Evolutionary conservation across 768 basidiomycete genomes (phyloP), one percentile per base, ranked within the genome.

Genomic region (Lentinula detonsa): DNA sequence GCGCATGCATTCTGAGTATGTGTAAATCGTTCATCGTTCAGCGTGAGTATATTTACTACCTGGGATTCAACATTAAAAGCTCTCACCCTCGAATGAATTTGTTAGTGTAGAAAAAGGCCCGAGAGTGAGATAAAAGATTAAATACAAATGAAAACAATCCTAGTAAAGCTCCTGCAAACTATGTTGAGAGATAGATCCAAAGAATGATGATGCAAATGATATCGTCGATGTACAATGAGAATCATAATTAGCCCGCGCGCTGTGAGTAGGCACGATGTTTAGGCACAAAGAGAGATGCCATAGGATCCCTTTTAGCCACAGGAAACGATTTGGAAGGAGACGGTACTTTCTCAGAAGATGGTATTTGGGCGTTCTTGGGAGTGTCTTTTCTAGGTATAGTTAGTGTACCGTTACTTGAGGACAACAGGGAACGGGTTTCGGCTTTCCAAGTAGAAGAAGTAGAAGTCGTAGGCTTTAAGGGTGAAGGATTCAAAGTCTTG

Each of bases 261-360:
- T 85, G 85, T 23, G 83, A 83, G 66, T 84, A 73, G 23, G 84
- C 78, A 61, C 87, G 85, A 64, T 85, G 87, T 72, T 90, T 91
- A 57, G 90, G 90, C 71, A 91, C 86, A 72, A 92, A 92, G 60
- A 82, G 68, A 66, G 74, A 73, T 55, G 76, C 73, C 82, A 84
- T 84, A 23, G 85, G 85, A 69, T 89, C 83, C 72, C 79, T 89
- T 77, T 84, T 88, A 62, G 72, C 67, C 49, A 74, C 62, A 62
- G 73, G 64, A 10, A 75, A 71, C 37, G 74, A 60, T 66, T 77
- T 80, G 57, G 73, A 15, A 18, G 8, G 48, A 33, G 48, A 33
- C 7, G 23, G 3, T 10, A 37, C 37, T 6, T 34, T 4, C 6
- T 18, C 18, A 13, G 50, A 13, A n/a, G 23, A 37, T 43, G n/a